A percentile compares a stretch with the other conserved stretches of the same genome.
Evolutionary conservation across 345 rosid species (phyloP).

Genomic region (Populus nigra): DNA sequence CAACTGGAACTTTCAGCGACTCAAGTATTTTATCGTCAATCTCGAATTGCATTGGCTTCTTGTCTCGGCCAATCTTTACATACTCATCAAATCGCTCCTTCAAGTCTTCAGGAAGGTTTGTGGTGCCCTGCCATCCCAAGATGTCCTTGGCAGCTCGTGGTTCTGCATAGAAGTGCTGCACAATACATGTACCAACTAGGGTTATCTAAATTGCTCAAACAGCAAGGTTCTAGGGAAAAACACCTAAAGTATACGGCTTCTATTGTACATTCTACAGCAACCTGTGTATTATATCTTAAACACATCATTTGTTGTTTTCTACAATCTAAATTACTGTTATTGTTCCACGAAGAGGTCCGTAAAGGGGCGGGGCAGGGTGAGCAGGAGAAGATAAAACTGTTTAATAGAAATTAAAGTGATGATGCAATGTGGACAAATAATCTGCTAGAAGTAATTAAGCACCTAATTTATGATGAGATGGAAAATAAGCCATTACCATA

Average conservation of each 20-base stretch:
- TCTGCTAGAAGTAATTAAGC: background rate
- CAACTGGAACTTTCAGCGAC: slow-evolving; percentile 67
- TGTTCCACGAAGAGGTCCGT: background rate
- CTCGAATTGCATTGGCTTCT: slow-evolving; percentile 72
- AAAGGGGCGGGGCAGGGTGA: background rate
- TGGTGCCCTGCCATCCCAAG: slow-evolving; percentile 67
- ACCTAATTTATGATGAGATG: background rate
- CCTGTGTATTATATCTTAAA: background rate
- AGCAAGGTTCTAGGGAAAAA: background rate
- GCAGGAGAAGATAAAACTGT: background rate
- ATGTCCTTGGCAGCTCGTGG: slow-evolving; percentile 91
- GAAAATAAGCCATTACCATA: slow-evolving; percentile 46
- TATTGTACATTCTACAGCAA: background rate
- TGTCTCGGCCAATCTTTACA: slow-evolving; percentile 76
- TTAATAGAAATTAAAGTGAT: background rate
- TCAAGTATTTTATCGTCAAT: slow-evolving; percentile 78
- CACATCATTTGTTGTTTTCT: background rate
- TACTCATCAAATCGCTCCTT: slow-evolving; percentile 80
- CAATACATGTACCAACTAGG: background rate
- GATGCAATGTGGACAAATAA: background rate
- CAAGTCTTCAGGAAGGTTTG: slow-evolving; percentile 78
- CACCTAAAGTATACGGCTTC: background rate
- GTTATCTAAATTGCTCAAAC: background rate
- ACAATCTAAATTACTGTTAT: background rate
- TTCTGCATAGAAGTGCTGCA: slow-evolving; percentile 92